Evolutionary conservation across 176 grass and related monocot species (phyloP).

Genomic region (Hordeum vulgare): DNA sequence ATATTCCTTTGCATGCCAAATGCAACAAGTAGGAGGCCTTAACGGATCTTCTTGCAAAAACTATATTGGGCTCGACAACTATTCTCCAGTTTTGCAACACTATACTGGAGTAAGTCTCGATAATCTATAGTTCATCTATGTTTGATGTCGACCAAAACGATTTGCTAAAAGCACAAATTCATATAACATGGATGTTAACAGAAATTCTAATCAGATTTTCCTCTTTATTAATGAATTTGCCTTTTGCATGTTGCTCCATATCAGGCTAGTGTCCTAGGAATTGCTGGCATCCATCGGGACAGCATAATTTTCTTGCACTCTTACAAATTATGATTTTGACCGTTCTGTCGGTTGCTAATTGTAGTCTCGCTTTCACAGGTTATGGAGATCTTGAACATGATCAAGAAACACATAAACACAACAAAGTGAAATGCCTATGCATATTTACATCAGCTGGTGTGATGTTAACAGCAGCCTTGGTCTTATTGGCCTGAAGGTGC

Average conservation of each 20-base stretch:
- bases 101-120: conserved; percentile 46
- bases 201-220: neutral
- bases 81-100: conserved; percentile 68
- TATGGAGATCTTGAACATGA: conserved; percentile 56
- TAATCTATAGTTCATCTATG: neutral
- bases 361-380: conserved; percentile 27
- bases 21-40: conserved; percentile 32
- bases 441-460: neutral
- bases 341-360: neutral
- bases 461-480: neutral
- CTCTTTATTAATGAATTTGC: neutral
- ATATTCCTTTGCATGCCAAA: neutral
- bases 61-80: conserved; percentile 57
- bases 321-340: neutral
- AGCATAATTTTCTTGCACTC: neutral
- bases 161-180: neutral
- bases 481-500: neutral
- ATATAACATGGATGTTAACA: neutral
- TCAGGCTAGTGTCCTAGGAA: neutral
- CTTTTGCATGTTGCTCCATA: neutral
- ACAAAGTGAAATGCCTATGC: conserved; percentile 22
- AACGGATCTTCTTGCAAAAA: conserved; percentile 59
- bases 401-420: conserved; percentile 47
- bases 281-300: neutral
- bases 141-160: neutral